Percentiles rank a stretch among this genome's conserved stretches.
Conservation (phyloP, 2,329 filamentous ascomycete species). For the Trichoderma gracile region DNA sequence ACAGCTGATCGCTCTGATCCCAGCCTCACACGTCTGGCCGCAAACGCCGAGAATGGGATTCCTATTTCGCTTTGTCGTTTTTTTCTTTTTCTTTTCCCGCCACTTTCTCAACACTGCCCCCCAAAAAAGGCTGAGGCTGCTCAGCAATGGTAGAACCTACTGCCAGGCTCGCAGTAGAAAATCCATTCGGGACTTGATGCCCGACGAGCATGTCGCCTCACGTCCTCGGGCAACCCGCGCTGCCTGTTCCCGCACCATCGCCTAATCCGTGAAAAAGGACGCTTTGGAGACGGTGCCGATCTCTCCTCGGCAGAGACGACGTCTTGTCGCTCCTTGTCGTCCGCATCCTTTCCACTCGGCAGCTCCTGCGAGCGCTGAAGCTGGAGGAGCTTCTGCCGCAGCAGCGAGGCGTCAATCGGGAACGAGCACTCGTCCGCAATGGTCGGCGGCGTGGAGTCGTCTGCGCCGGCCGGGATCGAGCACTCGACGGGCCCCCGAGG, state of each 20-base stretch:
- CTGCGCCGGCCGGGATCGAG: too few species aligned
- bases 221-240: background rate
- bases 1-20: slow-evolving; percentile 8
- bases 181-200: too few species aligned
- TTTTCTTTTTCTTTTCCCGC: too few species aligned
- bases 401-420: too few species aligned
- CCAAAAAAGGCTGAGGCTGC: background rate
- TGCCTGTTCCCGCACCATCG: slow-evolving; percentile 2
- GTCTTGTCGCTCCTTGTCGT: slow-evolving; percentile 2
- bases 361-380: slow-evolving; percentile 16
- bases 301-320: slow-evolving; percentile 8
- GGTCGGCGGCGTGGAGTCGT: too few species aligned
- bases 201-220: too few species aligned
- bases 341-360: slow-evolving; percentile 12
- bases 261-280: background rate
- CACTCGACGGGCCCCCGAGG: background rate
- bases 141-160: background rate
- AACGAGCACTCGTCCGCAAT: too few species aligned
- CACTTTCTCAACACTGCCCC: background rate
- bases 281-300: slow-evolving; percentile 20
- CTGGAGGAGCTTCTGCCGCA: too few species aligned
- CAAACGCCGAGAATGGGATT: slow-evolving; percentile 9
- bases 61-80: background rate
- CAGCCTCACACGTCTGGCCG: background rate
- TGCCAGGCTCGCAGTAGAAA: too few species aligned